Percentiles rank a stretch among this genome's conserved stretches.
Conservation (phyloP, 345 rosid genomes). For the Brassica carinata region DNA sequence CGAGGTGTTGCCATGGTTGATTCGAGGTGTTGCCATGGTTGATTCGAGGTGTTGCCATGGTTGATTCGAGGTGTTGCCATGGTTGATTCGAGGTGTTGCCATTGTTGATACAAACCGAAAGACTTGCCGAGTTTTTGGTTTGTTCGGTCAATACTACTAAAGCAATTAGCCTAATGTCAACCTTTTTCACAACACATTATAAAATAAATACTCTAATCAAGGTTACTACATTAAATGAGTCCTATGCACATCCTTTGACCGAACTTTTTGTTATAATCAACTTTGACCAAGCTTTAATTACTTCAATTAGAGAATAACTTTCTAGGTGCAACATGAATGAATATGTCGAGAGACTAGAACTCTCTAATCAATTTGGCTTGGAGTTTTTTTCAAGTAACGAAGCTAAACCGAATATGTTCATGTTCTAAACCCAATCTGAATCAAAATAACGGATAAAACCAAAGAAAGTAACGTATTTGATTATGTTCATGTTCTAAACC, state of each 20-base stretch:
- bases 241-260: conserved; percentile 27
- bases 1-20: too few species aligned
- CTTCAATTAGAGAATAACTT: conserved; percentile 23
- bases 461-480: too few species aligned
- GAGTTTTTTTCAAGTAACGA: background rate
- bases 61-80: too few species aligned
- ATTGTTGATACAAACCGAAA: conserved; percentile 1
- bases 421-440: too few species aligned
- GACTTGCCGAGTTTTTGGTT: background rate
- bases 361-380: background rate
- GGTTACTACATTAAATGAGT: too few species aligned
- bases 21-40: too few species aligned
- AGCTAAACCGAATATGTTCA: background rate
- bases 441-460: too few species aligned
- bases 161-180: background rate
- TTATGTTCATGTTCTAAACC: too few species aligned
- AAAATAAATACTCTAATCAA: background rate
- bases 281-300: conserved; percentile 21
- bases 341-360: background rate
- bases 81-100: too few species aligned
- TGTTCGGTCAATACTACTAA: background rate
- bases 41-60: too few species aligned
- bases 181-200: conserved; percentile 25
- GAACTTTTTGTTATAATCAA: background rate
- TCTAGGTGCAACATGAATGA: background rate